Evolutionary conservation across 2,329 filamentous ascomycete species (phyloP).

Genomic region (Colletotrichum endophyticum): DNA sequence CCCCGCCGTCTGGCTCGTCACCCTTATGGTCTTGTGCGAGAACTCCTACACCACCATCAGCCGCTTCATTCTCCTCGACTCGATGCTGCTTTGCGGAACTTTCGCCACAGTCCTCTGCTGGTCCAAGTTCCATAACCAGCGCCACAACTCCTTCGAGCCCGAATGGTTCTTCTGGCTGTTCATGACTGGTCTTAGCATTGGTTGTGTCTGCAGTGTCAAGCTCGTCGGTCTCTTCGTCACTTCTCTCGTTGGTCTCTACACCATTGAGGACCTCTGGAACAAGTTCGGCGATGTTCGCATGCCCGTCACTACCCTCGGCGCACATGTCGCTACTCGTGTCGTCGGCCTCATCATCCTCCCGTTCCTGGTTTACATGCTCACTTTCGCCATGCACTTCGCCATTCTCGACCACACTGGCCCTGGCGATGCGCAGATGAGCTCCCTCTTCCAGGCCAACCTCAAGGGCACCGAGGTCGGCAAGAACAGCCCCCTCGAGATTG

Average conservation of each 20-base stretch:
- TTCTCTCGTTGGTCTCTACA: conserved; percentile 93
- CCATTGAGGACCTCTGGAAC: conserved; percentile 94
- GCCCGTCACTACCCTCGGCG: conserved; percentile 74
- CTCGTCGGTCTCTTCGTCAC: conserved; percentile 97
- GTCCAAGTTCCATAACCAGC: conserved; percentile 92
- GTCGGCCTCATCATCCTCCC: conserved; percentile 89
- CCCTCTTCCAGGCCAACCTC: conserved; percentile 96
- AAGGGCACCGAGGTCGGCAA: conserved; percentile 92
- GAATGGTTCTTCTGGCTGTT: conserved; percentile 97
- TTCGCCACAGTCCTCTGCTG: conserved; percentile 97
- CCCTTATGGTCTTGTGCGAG: conserved; percentile 96
- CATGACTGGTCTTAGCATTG: conserved; percentile 92
- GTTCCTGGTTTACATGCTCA: conserved; percentile 90
- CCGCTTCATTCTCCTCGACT: conserved; percentile 96
- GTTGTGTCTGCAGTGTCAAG: conserved; percentile 98
- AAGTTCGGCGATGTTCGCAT: conserved; percentile 96
- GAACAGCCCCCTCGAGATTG: conserved; percentile 92
- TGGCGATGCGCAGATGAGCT: conserved; percentile 99
- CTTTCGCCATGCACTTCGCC: conserved; percentile 92
- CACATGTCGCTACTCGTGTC: conserved; percentile 81
- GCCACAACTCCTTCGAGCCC: conserved; percentile 81
- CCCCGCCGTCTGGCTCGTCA: conserved; percentile 91
- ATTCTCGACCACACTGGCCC: conserved; percentile 93
- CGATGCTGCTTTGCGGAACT: conserved; percentile 98
- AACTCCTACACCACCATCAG: conserved; percentile 99